Evolutionary conservation across 805 yeast species (phyloP).

Genomic region (Zygoascus biomembranicola): DNA sequence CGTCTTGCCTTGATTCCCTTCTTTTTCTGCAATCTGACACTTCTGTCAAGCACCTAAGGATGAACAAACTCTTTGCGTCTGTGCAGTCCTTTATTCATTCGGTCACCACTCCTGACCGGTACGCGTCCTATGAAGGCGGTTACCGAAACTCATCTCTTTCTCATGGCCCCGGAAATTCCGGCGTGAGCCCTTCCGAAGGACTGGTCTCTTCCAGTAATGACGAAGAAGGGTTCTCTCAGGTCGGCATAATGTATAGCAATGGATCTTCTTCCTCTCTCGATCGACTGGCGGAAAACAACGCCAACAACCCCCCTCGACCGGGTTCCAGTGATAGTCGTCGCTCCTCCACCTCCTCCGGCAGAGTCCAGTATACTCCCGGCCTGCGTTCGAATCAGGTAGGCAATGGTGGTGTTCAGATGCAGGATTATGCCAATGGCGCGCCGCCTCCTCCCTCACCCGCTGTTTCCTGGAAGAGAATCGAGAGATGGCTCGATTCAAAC

Average conservation of each 20-base stretch:
- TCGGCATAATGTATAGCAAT: conserved; percentile 11
- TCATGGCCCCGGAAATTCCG: conserved; percentile 3
- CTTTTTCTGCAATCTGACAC: too few relatives aligned
- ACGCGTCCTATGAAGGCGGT: conserved; percentile 29
- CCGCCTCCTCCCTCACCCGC: conserved; percentile 52
- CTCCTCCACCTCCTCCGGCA: conserved; percentile 15
- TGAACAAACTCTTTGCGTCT: conserved; percentile 24
- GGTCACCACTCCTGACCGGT: conserved; percentile 31
- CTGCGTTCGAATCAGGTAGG: conserved; percentile 28
- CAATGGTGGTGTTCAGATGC: conserved; percentile 30
- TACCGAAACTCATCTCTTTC: conserved; percentile 11
- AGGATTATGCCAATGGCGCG: conserved; percentile 49
- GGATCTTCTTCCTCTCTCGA: conserved; percentile 14
- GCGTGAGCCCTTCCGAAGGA: conserved; percentile 1
- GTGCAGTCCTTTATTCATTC: conserved; percentile 30
- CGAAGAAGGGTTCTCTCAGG: conserved; percentile 13
- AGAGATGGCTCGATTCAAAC: conserved; percentile 69
- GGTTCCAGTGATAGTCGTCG: conserved; percentile 18
- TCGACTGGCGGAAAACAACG: neutral
- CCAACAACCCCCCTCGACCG: conserved; percentile 2
- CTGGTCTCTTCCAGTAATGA: conserved; percentile 5
- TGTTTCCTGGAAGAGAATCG: conserved; percentile 82
- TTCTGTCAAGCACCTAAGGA: conserved; percentile 1
- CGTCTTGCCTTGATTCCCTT: too few relatives aligned
- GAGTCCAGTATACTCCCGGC: conserved; percentile 28